Evolutionary conservation across 345 rosid species (phyloP), one percentile per base, ranked within the genome.

Genomic region (Murraya paniculata): DNA sequence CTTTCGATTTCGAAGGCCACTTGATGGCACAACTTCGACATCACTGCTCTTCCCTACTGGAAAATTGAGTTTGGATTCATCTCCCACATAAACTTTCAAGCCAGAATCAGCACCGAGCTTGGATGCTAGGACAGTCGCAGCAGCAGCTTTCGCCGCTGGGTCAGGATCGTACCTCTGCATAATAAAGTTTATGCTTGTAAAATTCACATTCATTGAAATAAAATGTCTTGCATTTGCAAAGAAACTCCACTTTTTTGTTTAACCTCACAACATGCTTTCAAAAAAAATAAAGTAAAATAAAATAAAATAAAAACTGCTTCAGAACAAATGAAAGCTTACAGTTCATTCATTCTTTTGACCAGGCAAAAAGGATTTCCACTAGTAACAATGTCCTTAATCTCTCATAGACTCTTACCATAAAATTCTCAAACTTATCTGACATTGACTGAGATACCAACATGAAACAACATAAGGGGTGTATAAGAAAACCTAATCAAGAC

Each of bases 141-240:
- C 99, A 13, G 99, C 98, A 78, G 98, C 98, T 82, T 96, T 94
- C 24, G 97, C 99, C 31, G 98, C 98, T 58, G 99, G 99, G 80
- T 95, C 99, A 18, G 97, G 90, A 83, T 93, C 98, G 76, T 95
- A 95, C 82, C 92, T 91, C 99, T 95, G 91, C 86, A 85, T 72
- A 71, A 61, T 70, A 80, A 39, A 77, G 50, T 35, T 61, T 45
- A 71, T 50, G 8, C 74, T 35, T 58, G 66, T 55, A 64, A 21
- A 38, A 67, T 75, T 9, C 39, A 33, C 61, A 69, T n/a, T 53
- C 64, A 24, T 48, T 53, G n/a, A 39, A 66, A 58, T n/a, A 35
- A 33, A 33, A 25, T 7, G 9, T 21, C 35, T 62, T 2, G 19
- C 59, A 61, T 57, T 73, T 57, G 68, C 39, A 59, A 75, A 71